phyloP scores from a whole-genome alignment of 176 grass and related monocot species.

The Musa schizocarpa region DNA sequence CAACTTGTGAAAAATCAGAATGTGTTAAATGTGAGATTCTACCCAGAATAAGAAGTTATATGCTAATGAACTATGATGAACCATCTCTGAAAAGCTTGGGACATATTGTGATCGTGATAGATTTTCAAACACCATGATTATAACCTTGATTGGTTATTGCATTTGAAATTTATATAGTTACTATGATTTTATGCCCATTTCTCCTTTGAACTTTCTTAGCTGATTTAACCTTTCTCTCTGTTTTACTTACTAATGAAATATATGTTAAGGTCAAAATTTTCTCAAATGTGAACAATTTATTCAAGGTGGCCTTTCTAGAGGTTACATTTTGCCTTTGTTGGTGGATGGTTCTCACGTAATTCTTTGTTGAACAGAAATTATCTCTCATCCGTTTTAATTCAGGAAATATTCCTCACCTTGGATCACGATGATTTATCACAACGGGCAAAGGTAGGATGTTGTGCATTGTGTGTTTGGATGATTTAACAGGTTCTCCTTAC shows the following conservation, averaged over 20 bases:
- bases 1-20: too few relatives aligned
- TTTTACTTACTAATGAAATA: background rate
- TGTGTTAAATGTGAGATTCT: background rate
- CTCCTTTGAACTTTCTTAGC: background rate
- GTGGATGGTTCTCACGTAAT: background rate
- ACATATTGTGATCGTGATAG: background rate
- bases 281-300: background rate
- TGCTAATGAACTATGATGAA: background rate
- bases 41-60: background rate
- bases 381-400: constrained; percentile 93
- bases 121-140: background rate
- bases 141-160: background rate
- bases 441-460: constrained; percentile 69
- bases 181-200: too few relatives aligned
- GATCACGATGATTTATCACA: constrained; percentile 98
- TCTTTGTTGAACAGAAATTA: constrained; percentile 59
- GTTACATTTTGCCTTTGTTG: background rate
- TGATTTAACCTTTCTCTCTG: background rate
- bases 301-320: background rate
- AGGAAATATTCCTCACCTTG: constrained; percentile 99
- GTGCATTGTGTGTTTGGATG: background rate
- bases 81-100: background rate
- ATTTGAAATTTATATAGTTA: background rate
- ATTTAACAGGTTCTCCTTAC: background rate
- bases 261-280: background rate